These are phyloP conservation scores for Podochytrium sp. DNA, from an alignment of 192 early-diverging fungal genomes.

Conservation along the genomic window DNA sequence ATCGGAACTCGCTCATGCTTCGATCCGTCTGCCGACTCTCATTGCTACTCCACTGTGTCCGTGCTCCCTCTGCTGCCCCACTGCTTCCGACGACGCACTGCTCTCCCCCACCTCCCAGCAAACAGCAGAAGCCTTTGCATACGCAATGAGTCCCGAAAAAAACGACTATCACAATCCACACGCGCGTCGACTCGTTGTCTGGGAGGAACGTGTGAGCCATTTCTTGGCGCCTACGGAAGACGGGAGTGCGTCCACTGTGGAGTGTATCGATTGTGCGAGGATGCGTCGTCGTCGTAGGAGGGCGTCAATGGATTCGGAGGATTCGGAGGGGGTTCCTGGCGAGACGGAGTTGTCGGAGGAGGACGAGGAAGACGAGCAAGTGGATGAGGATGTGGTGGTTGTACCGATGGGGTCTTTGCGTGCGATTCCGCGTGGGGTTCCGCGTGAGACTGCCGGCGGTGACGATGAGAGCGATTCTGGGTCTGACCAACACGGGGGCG, in stretches of 20 bases:
- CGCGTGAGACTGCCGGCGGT: background rate
- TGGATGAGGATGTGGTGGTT: background rate
- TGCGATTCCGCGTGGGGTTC: background rate
- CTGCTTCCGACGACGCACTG: too few species aligned
- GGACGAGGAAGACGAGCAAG: background rate
- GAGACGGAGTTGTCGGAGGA: background rate
- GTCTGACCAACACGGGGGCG: background rate
- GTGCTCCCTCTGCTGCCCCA: too few species aligned
- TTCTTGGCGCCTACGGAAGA: background rate
- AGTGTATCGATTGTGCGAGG: background rate
- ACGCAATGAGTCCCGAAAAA: too few species aligned
- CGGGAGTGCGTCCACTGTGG: background rate
- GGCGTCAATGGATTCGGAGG: background rate
- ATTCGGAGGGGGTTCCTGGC: background rate
- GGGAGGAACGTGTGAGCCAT: slow-evolving; percentile 1
- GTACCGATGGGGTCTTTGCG: too few species aligned
- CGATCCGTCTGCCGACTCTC: too few species aligned
- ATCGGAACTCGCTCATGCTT: too few species aligned
- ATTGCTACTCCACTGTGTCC: too few species aligned
- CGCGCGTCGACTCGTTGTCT: background rate
- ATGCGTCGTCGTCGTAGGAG: background rate
- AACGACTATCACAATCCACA: background rate
- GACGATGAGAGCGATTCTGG: background rate
- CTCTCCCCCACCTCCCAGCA: too few species aligned
- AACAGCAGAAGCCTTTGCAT: too few species aligned